Conservation (phyloP, 202 grass and related monocot species). For the Saccharum hybrid region DNA sequence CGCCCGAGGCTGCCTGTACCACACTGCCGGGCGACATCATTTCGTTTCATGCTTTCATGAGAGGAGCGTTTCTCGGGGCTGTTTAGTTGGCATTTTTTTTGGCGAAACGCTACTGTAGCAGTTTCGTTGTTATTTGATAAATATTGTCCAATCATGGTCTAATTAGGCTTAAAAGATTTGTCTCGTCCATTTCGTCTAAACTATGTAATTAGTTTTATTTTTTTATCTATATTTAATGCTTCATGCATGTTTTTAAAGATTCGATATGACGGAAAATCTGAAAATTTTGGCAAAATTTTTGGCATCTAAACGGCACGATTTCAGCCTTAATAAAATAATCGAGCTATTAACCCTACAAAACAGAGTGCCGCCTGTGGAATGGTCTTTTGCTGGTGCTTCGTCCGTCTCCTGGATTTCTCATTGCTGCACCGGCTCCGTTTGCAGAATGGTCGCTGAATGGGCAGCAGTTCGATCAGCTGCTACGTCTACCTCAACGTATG, state of each 20-base stretch:
- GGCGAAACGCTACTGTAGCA: no score
- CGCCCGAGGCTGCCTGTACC: neutral
- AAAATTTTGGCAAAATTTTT: no score
- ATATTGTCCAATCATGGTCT: no score
- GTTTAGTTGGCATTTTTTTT: no score
- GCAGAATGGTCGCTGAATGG: neutral
- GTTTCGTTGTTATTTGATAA: no score
- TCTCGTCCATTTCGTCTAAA: no score
- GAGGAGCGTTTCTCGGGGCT: no score
- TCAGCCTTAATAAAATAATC: neutral
- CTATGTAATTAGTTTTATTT: no score
- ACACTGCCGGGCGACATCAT: neutral
- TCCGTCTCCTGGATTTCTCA: neutral
- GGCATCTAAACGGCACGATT: neutral
- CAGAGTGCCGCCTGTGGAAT: conserved; percentile 27
- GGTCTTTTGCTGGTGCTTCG: neutral
- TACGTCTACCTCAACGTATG: neutral
- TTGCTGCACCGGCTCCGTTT: neutral
- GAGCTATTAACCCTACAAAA: neutral
- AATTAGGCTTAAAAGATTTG: no score
- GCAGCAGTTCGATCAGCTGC: neutral
- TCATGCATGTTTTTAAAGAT: no score
- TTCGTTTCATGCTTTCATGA: neutral
- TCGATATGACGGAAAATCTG: no score
- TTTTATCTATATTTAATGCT: no score